These are phyloP conservation scores for Clitocybe nebularis DNA, from an alignment of 1,284 basidiomycete species.

Conservation along the genomic window DNA sequence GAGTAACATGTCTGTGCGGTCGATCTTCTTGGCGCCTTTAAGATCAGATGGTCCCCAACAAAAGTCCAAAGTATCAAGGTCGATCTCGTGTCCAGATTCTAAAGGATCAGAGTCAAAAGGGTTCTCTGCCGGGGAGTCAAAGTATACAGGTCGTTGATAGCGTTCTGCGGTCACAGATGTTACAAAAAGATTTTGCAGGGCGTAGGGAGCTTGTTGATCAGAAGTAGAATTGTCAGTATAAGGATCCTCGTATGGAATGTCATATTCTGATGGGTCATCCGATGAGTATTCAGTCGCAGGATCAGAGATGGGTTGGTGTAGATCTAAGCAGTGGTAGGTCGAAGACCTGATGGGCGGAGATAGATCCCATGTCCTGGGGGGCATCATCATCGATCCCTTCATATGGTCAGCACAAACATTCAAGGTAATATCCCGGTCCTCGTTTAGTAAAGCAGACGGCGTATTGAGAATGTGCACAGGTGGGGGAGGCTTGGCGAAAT, in stretches of 20 bases:
- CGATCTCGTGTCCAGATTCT: constrained; percentile 31
- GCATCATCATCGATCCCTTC: not conserved
- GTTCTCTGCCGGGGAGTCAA: constrained; percentile 51
- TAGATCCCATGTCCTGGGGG: not conserved
- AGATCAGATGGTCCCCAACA: constrained; percentile 51
- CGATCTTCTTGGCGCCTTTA: constrained; percentile 15
- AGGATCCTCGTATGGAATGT: constrained; percentile 10
- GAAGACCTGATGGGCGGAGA: not conserved
- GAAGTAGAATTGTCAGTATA: constrained; percentile 17
- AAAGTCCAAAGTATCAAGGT: constrained; percentile 45
- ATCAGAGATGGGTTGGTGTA: constrained; percentile 10
- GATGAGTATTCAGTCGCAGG: constrained; percentile 16
- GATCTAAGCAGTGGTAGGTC: not conserved
- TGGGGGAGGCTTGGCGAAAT: not conserved
- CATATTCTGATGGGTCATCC: constrained; percentile 15
- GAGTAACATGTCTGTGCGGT: not conserved
- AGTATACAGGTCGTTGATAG: constrained; percentile 34
- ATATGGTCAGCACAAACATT: not conserved
- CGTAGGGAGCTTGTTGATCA: constrained; percentile 9
- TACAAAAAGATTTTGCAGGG: constrained; percentile 25
- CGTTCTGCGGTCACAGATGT: constrained; percentile 34
- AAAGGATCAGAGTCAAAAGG: constrained; percentile 39
- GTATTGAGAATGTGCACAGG: not conserved
- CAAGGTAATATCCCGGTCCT: not conserved
- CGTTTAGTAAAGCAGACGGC: no score